Evolutionary conservation across 306 rosid species (phyloP).

Genomic region (Acacia acuminata): DNA sequence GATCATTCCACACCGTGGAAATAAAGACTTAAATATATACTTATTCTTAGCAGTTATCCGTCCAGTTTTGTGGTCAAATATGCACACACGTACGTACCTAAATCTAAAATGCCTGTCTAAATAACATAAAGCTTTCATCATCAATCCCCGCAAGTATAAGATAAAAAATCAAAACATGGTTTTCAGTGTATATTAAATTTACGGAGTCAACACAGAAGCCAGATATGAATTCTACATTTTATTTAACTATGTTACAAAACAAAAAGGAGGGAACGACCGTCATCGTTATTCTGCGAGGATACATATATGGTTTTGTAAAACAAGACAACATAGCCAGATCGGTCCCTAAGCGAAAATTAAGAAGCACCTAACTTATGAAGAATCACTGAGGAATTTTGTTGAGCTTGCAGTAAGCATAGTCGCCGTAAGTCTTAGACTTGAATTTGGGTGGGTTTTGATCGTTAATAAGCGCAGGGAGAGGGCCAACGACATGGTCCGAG

Average conservation of each 20-base stretch:
- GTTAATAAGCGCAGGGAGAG: constrained; percentile 48
- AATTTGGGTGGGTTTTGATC: constrained; percentile 62
- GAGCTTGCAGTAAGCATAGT: constrained; percentile 64
- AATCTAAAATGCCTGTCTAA: neutral
- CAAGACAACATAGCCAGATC: neutral
- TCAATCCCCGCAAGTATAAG: neutral
- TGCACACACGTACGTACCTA: neutral
- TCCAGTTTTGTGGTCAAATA: neutral
- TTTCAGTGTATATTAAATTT: neutral
- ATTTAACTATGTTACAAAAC: neutral
- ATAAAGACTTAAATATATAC: no score
- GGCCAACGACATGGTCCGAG: constrained; percentile 48
- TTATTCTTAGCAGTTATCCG: no score
- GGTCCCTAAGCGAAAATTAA: neutral
- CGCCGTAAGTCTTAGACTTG: constrained; percentile 59
- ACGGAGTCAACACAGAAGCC: neutral
- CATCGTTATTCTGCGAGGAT: neutral
- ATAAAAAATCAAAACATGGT: neutral
- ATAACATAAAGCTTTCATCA: neutral
- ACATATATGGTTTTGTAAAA: neutral
- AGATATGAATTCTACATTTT: neutral
- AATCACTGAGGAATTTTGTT: constrained; percentile 57
- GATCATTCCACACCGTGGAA: neutral
- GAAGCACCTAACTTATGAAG: neutral
- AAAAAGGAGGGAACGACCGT: neutral